Conservation (phyloP, 495 filamentous ascomycete species). For the Xanthoparmelia taractica region DNA sequence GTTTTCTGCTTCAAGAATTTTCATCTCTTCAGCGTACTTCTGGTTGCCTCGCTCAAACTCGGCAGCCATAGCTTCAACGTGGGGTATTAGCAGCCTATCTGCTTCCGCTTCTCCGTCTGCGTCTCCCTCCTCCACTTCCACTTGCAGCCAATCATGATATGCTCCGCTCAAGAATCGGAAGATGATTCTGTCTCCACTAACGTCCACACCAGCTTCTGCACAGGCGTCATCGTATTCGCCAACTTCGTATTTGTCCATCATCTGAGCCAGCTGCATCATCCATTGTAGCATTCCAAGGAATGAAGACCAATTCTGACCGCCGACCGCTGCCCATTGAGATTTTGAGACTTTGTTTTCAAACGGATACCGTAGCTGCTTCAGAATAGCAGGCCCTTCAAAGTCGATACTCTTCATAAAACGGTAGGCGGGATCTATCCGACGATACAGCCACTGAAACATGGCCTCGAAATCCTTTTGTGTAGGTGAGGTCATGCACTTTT, state of each 20-base stretch:
- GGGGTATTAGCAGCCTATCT: constrained; percentile 64
- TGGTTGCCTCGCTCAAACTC: constrained; percentile 81
- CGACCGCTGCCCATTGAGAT: constrained; percentile 86
- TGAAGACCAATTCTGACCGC: constrained; percentile 89
- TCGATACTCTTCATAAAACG: constrained; percentile 88
- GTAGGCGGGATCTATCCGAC: constrained; percentile 86
- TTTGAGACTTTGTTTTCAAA: constrained; percentile 92
- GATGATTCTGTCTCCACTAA: constrained; percentile 81
- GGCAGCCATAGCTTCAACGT: constrained; percentile 79
- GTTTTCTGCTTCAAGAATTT: constrained; percentile 77
- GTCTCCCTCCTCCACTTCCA: constrained; percentile 64
- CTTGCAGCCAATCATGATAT: constrained; percentile 87
- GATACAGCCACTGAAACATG: constrained; percentile 97
- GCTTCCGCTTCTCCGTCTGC: constrained; percentile 75
- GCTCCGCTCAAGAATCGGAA: constrained; percentile 82
- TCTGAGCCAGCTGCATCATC: constrained; percentile 94
- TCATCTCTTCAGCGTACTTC: constrained; percentile 71
- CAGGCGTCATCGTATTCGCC: constrained; percentile 86
- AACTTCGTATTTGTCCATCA: constrained; percentile 69
- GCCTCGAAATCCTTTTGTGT: constrained; percentile 96
- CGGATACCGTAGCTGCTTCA: constrained; percentile 90
- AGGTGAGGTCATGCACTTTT: constrained; percentile 83
- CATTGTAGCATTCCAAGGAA: constrained; percentile 93
- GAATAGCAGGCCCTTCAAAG: constrained; percentile 79
- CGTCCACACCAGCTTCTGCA: constrained; percentile 76